A percentile compares a stretch with the other conserved stretches of the same genome.
Conservation (phyloP, 345 rosid genomes). For the Carallia pectinifolia region DNA sequence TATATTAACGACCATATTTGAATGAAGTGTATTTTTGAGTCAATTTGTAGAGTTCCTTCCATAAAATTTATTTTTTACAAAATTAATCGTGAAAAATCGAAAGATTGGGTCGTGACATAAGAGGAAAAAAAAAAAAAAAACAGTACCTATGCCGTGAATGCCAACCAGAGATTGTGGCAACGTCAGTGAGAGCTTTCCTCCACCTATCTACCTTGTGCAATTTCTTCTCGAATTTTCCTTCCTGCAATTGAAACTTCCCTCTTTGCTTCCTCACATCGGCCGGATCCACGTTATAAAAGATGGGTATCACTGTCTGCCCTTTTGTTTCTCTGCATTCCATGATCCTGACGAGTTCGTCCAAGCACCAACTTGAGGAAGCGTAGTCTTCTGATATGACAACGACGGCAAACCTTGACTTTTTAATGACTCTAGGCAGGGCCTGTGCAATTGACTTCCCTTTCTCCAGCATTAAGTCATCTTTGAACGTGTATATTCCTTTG, state of each 20-base stretch:
- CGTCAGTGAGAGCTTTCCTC: conserved; percentile 13
- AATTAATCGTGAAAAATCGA: too few species aligned
- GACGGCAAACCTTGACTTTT: neutral
- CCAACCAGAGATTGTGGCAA: conserved; percentile 16
- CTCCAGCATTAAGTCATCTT: neutral
- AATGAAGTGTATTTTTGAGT: too few species aligned
- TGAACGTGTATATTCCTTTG: neutral
- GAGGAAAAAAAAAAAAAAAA: too few species aligned
- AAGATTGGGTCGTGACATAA: too few species aligned
- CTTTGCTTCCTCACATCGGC: conserved; percentile 1
- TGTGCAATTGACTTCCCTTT: neutral
- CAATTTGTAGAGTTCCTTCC: too few species aligned
- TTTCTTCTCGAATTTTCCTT: neutral
- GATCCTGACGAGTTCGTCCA: neutral
- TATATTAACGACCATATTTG: too few species aligned
- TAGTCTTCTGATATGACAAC: neutral
- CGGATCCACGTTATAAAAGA: conserved; percentile 17
- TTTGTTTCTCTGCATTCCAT: conserved; percentile 1
- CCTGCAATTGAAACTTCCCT: neutral
- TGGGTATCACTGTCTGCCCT: conserved; percentile 3
- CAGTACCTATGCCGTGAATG: conserved; percentile 3
- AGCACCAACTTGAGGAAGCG: neutral
- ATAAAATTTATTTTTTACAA: too few species aligned
- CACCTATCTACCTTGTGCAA: conserved; percentile 8
- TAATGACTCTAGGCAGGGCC: neutral